A percentile compares a stretch with the other conserved stretches of the same genome.
These are phyloP conservation scores for Hypoxylon perforatum DNA, from an alignment of 495 filamentous ascomycete genomes.

Conservation along the genomic window DNA sequence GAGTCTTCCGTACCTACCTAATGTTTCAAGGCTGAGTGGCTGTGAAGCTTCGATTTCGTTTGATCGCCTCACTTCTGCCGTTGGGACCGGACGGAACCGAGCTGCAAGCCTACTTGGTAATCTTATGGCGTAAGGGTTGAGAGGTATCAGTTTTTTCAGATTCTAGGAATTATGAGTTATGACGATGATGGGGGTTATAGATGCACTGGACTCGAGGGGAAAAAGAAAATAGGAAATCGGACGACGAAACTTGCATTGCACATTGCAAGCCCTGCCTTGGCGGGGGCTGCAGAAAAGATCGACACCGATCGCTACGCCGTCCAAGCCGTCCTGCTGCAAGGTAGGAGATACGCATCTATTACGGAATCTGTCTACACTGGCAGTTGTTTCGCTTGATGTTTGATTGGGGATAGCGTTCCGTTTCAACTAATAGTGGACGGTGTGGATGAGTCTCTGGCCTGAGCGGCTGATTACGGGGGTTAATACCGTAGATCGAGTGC, in stretches of 20 bases:
- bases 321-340: not conserved
- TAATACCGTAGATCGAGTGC: constrained; percentile 10
- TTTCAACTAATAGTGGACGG: constrained; percentile 30
- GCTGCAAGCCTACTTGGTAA: not conserved
- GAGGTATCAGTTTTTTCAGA: not conserved
- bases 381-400: constrained; percentile 32
- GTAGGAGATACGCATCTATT: not conserved
- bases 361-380: not conserved
- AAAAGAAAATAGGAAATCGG: not conserved
- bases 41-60: constrained; percentile 30
- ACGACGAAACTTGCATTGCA: not conserved
- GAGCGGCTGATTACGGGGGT: constrained; percentile 12
- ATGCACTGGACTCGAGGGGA: not conserved
- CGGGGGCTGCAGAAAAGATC: not conserved
- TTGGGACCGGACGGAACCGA: constrained; percentile 5
- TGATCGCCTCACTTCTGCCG: constrained; percentile 25
- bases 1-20: not conserved
- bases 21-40: constrained; percentile 18
- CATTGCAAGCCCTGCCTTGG: not conserved
- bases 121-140: too few relatives aligned
- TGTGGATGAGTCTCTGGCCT: constrained; percentile 18
- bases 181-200: not conserved
- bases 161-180: not conserved
- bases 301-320: constrained; percentile 6
- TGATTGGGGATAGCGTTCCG: constrained; percentile 28